Percentiles rank a stretch among this genome's conserved stretches.
Evolutionary conservation across 345 rosid genomes (phyloP).

Genomic region (Hibiscus mutabilis): DNA sequence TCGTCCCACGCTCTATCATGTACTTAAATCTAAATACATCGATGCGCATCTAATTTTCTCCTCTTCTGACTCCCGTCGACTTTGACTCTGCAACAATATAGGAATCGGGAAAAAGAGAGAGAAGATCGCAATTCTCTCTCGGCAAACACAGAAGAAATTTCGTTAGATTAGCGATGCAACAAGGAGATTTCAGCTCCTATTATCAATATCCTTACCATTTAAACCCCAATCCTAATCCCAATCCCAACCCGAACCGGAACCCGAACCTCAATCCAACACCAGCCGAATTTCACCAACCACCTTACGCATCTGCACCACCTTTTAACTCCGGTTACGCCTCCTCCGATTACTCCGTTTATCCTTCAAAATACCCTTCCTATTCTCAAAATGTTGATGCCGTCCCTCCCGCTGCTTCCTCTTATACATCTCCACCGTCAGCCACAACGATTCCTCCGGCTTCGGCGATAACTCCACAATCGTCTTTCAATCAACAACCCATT

Average conservation of each 20-base stretch:
- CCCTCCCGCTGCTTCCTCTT: constrained; percentile 73
- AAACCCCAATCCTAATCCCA: constrained; percentile 33
- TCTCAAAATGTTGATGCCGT: constrained; percentile 49
- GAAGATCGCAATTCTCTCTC: not conserved
- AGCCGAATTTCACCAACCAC: constrained; percentile 35
- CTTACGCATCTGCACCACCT: constrained; percentile 90
- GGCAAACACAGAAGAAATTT: not conserved
- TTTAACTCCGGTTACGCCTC: constrained; percentile 40
- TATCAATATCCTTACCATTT: constrained; percentile 42
- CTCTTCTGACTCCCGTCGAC: not conserved
- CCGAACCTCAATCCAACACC: constrained; percentile 11
- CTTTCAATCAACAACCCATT: constrained; percentile 25
- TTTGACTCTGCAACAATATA: not conserved
- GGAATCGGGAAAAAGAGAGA: not conserved
- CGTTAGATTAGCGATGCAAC: constrained; percentile 43
- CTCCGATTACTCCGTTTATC: constrained; percentile 47
- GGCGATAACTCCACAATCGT: constrained; percentile 19
- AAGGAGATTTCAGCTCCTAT: constrained; percentile 71
- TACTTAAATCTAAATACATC: not conserved
- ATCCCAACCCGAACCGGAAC: constrained; percentile 19
- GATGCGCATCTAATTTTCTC: not conserved
- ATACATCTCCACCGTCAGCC: constrained; percentile 33
- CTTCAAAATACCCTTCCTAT: constrained; percentile 46
- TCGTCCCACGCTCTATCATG: not conserved
- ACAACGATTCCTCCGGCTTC: constrained; percentile 17